These are phyloP conservation scores for Stagonosporopsis rhizophila DNA, from an alignment of 2,329 filamentous ascomycete genomes.

Conservation along the genomic window DNA sequence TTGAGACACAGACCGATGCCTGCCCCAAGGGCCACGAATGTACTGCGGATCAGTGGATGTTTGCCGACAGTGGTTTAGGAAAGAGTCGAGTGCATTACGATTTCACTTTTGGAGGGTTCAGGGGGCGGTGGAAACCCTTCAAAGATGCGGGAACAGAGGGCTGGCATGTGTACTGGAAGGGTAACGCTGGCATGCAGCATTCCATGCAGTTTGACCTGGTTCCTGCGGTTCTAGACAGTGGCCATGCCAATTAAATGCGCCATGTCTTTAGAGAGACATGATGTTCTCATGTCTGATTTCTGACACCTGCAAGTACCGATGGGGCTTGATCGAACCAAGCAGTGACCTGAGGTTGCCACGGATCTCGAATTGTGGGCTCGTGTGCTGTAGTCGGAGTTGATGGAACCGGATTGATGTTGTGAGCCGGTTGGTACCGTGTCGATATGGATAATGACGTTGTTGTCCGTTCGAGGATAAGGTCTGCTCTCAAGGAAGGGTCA, in stretches of 20 bases:
- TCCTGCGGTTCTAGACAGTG: not conserved
- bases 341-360: too few relatives aligned
- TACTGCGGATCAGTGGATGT: slow-evolving; percentile 21
- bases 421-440: too few relatives aligned
- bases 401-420: too few relatives aligned
- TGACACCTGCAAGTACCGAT: too few relatives aligned
- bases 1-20: slow-evolving; percentile 11
- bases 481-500: too few relatives aligned
- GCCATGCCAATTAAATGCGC: not conserved
- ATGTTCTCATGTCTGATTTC: too few relatives aligned
- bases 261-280: not conserved
- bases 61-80: not conserved
- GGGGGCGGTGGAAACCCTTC: slow-evolving; percentile 24
- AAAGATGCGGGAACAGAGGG: slow-evolving; percentile 28
- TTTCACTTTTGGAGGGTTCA: slow-evolving; percentile 22
- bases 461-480: too few relatives aligned
- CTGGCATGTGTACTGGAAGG: slow-evolving; percentile 33
- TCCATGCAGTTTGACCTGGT: slow-evolving; percentile 20
- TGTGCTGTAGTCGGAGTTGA: too few relatives aligned
- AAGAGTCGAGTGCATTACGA: slow-evolving; percentile 3
- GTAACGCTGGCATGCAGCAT: slow-evolving; percentile 12
- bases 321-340: not conserved
- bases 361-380: too few relatives aligned
- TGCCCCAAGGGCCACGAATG: slow-evolving; percentile 26
- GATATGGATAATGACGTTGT: too few relatives aligned